phyloP scores from a whole-genome alignment of 2,329 filamentous ascomycete genomes.

The Calonectria henricotiae region DNA sequence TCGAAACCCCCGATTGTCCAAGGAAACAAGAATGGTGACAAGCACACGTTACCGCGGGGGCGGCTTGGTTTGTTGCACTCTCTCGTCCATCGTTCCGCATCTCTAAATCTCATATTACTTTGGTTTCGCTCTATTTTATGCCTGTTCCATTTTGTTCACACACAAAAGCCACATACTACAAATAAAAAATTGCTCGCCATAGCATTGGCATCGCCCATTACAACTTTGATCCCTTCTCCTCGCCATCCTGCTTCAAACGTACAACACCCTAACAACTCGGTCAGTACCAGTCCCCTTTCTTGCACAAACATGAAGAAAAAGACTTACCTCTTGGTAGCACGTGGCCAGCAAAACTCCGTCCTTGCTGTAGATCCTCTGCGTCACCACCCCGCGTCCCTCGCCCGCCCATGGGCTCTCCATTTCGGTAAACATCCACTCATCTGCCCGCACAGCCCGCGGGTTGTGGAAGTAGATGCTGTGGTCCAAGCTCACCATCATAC shows the following conservation, averaged over 20 bases:
- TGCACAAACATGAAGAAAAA: background rate
- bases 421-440: slow-evolving; percentile 86
- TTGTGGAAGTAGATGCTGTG: slow-evolving; percentile 82
- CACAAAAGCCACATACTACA: background rate
- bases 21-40: too few relatives aligned
- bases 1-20: too few relatives aligned
- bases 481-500: slow-evolving; percentile 90
- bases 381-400: slow-evolving; percentile 83
- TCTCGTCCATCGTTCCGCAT: background rate
- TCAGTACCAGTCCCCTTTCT: slow-evolving; percentile 42
- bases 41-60: too few relatives aligned
- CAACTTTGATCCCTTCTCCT: slow-evolving; percentile 57
- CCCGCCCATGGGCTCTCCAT: slow-evolving; percentile 87
- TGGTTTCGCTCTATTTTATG: background rate
- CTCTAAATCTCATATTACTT: background rate
- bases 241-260: slow-evolving; percentile 64
- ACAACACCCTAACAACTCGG: slow-evolving; percentile 64
- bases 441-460: slow-evolving; percentile 71
- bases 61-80: too few relatives aligned
- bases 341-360: slow-evolving; percentile 84
- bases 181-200: background rate
- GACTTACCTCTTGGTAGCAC: slow-evolving; percentile 82
- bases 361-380: slow-evolving; percentile 80
- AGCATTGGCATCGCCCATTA: slow-evolving; percentile 38
- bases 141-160: background rate